Percentiles rank a stretch among this genome's conserved stretches.
phyloP scores from a whole-genome alignment of 345 rosid genomes.

The Melaleuca quinquenervia region DNA sequence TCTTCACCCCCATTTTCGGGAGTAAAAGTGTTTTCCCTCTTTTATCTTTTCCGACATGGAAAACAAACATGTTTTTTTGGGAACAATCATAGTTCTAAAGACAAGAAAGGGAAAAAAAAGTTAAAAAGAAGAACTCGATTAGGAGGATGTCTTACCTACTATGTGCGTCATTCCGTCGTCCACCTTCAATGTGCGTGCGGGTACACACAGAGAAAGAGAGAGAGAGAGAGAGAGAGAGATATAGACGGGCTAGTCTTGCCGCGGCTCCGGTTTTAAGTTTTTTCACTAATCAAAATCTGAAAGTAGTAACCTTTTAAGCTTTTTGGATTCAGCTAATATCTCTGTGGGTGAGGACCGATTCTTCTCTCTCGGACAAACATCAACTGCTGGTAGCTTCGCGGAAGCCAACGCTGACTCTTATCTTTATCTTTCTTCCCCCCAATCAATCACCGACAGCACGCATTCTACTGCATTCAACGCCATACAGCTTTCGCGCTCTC shows the following conservation, averaged over 20 bases:
- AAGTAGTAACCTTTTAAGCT: no score
- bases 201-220: no score
- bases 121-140: background rate
- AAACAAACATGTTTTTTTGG: background rate
- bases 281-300: no score
- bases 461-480: no score
- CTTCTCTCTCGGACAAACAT: background rate
- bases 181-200: rapidly evolving
- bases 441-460: no score
- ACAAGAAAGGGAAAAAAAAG: background rate
- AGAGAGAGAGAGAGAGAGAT: background rate
- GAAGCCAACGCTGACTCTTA: no score
- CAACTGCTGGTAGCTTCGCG: background rate
- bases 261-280: no score
- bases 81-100: background rate
- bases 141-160: background rate
- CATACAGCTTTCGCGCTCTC: no score
- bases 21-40: background rate
- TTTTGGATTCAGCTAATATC: no score
- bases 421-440: no score
- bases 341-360: background rate
- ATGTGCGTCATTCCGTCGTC: no score
- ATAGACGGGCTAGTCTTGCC: background rate
- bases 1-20: no score
- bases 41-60: background rate